These are phyloP conservation scores for Dothiorella sarmentorum DNA, from an alignment of 2,329 filamentous ascomycete genomes.

Conservation along the genomic window DNA sequence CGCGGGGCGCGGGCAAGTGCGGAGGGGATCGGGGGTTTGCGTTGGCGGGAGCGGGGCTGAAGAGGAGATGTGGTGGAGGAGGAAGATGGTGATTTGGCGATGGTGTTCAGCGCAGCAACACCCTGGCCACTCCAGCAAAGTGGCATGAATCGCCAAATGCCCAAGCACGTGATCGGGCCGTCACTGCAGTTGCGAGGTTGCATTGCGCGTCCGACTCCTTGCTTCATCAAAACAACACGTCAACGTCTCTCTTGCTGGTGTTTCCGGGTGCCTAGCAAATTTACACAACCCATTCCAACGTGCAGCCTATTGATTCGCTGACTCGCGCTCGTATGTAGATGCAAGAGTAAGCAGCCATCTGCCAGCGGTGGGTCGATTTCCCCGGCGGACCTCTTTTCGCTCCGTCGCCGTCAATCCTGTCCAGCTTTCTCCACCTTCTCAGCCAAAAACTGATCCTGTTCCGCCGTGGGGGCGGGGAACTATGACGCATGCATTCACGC, in stretches of 20 bases:
- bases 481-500: not conserved
- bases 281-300: not conserved
- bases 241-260: no score
- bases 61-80: not conserved
- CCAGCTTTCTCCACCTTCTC: not conserved
- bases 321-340: no score
- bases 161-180: constrained; percentile 9
- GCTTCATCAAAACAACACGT: not conserved
- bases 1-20: not conserved
- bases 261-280: no score
- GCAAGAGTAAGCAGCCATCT: no score
- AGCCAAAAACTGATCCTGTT: no score
- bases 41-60: not conserved
- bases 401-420: not conserved
- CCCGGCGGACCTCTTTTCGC: not conserved
- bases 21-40: not conserved
- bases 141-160: constrained; percentile 3
- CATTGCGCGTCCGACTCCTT: not conserved
- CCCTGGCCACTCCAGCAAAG: constrained; percentile 11
- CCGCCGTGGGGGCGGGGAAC: not conserved
- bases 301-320: no score
- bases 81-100: constrained; percentile 3
- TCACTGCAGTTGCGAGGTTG: not conserved
- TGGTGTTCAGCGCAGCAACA: constrained; percentile 10
- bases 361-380: not conserved